Conservation (phyloP, 2,329 filamentous ascomycete species). For the Massarina eburnea region DNA sequence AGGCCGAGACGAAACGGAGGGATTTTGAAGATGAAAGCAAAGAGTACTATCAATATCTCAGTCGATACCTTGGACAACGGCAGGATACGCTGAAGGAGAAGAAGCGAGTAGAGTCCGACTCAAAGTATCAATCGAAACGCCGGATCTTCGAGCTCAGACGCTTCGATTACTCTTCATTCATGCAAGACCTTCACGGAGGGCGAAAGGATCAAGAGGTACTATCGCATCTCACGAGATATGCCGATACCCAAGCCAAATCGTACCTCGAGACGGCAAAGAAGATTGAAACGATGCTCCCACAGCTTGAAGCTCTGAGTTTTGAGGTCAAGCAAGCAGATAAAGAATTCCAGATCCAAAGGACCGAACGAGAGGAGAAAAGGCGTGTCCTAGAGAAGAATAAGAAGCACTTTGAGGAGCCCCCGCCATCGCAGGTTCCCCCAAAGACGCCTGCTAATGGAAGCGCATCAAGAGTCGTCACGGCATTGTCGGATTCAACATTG, state of each 20-base stretch:
- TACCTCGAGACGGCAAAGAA: conserved; percentile 84
- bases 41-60: conserved; percentile 95
- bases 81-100: conserved; percentile 97
- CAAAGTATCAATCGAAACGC: conserved; percentile 92
- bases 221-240: conserved; percentile 91
- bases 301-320: conserved; percentile 81
- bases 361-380: conserved; percentile 94
- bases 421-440: conserved; percentile 22
- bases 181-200: conserved; percentile 99
- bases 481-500: conserved; percentile 27
- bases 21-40: conserved; percentile 99
- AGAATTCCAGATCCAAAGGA: conserved; percentile 91
- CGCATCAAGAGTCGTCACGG: conserved; percentile 17
- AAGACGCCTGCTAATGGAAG: conserved; percentile 27
- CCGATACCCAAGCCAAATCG: conserved; percentile 81
- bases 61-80: conserved; percentile 91
- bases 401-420: conserved; percentile 43
- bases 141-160: conserved; percentile 95
- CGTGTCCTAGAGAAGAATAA: conserved; percentile 87
- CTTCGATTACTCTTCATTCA: conserved; percentile 98
- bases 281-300: conserved; percentile 82
- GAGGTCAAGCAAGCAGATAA: conserved; percentile 95
- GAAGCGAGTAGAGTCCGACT: conserved; percentile 91
- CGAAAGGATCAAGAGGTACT: conserved; percentile 96
- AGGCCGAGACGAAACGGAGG: conserved; percentile 93